Conservation (phyloP, 495 filamentous ascomycete species). For the Cercophora sp. region DNA sequence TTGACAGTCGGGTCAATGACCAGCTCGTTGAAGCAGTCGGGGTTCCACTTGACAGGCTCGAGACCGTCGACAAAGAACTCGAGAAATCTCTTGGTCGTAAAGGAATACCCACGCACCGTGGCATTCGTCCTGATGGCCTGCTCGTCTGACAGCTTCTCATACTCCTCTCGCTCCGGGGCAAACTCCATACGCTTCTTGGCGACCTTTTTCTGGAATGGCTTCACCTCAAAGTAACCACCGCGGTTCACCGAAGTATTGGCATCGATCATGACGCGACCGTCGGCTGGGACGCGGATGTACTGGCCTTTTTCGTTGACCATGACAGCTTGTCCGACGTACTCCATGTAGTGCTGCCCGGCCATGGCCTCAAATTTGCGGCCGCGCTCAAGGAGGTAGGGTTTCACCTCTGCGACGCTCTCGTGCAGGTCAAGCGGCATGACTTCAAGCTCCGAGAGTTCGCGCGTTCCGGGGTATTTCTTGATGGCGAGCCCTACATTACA, state of each 20-base stretch:
- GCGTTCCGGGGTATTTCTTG: constrained; percentile 25
- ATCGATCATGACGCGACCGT: constrained; percentile 37
- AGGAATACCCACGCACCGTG: constrained; percentile 34
- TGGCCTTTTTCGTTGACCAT: constrained; percentile 18
- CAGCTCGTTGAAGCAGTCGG: constrained; percentile 47
- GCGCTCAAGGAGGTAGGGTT: too few species aligned
- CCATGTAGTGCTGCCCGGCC: constrained; percentile 26
- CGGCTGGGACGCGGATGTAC: constrained; percentile 23
- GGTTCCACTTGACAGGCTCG: constrained; percentile 28
- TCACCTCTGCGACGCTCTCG: constrained; percentile 18
- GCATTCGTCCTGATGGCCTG: constrained; percentile 26
- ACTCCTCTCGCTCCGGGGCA: neutral
- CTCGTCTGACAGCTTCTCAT: constrained; percentile 26
- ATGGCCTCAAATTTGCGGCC: constrained; percentile 32
- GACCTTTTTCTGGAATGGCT: constrained; percentile 18
- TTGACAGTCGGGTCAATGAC: constrained; percentile 50
- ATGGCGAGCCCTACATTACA: too few species aligned
- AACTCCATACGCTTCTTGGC: too few species aligned
- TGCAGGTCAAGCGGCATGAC: constrained; percentile 26
- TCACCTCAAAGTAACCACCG: constrained; percentile 25
- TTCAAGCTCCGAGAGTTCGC: constrained; percentile 23
- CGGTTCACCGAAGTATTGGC: constrained; percentile 30
- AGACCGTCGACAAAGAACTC: constrained; percentile 32
- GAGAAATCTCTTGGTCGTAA: constrained; percentile 27
- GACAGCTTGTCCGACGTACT: constrained; percentile 31